Percentiles rank a stretch among this genome's conserved stretches.
Conservation (phyloP, 1,139 yeast genomes). For the Suhomyces coccinellae region DNA sequence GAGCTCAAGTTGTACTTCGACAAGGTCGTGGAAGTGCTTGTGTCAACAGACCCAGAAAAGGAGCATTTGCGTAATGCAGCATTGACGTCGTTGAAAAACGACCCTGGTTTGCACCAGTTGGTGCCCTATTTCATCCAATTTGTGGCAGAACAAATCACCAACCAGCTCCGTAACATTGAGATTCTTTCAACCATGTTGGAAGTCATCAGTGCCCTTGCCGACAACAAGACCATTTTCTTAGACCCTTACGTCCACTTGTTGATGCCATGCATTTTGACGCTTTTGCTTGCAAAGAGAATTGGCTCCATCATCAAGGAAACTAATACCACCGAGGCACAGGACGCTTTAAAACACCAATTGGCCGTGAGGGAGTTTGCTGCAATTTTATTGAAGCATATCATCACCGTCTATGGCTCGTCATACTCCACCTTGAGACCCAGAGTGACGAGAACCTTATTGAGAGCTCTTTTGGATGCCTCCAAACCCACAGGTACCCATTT, state of each 20-base stretch:
- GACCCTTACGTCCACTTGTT: conserved; percentile 96
- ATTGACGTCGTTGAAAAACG: conserved; percentile 76
- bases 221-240: conserved; percentile 82
- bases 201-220: conserved; percentile 79
- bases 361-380: conserved; percentile 89
- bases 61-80: conserved; percentile 75
- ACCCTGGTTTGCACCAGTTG: conserved; percentile 94
- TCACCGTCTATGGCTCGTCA: conserved; percentile 77
- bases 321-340: conserved; percentile 25
- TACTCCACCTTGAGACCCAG: conserved; percentile 91
- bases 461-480: conserved; percentile 79
- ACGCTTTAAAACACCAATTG: conserved; percentile 43
- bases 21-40: conserved; percentile 78
- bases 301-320: conserved; percentile 55
- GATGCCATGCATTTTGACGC: conserved; percentile 92
- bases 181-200: conserved; percentile 86
- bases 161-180: conserved; percentile 73
- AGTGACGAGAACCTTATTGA: conserved; percentile 85
- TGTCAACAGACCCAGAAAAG: conserved; percentile 57
- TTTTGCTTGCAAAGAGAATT: conserved; percentile 84
- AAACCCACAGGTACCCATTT: conserved; percentile 88
- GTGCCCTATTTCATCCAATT: conserved; percentile 96
- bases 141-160: conserved; percentile 92
- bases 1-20: conserved; percentile 93
- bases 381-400: conserved; percentile 72